phyloP scores from a whole-genome alignment of 1,139 yeast genomes.

The Candida mesenterica region DNA sequence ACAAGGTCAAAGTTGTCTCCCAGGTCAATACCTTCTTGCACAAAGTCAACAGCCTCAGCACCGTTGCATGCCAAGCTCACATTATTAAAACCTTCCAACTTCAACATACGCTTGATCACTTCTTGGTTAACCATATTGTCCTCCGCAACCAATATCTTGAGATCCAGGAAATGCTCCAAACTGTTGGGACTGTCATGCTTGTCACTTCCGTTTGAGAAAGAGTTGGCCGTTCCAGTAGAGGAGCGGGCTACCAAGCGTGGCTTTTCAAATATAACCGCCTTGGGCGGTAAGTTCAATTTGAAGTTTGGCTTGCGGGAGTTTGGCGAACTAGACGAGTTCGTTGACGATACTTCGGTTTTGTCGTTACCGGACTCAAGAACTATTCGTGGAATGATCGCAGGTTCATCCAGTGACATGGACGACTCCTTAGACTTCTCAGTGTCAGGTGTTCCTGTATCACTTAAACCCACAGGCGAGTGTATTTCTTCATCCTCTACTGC shows the following conservation, averaged over 20 bases:
- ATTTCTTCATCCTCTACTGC: conserved; percentile 18
- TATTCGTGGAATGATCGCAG: neutral
- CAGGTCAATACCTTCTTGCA: conserved; percentile 47
- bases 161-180: conserved; percentile 33
- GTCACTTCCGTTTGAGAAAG: conserved; percentile 22
- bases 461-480: conserved; percentile 6
- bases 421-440: conserved; percentile 9
- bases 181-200: conserved; percentile 20
- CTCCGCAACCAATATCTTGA: conserved; percentile 83
- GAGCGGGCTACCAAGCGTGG: conserved; percentile 48
- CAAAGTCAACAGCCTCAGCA: conserved; percentile 73
- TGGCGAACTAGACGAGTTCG: conserved; percentile 6
- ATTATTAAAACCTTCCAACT: conserved; percentile 69
- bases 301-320: conserved; percentile 7
- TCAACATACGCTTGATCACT: conserved; percentile 81
- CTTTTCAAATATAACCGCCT: conserved; percentile 29
- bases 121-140: conserved; percentile 91
- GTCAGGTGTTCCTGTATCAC: conserved; percentile 2
- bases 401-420: conserved; percentile 1
- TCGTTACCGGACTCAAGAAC: neutral
- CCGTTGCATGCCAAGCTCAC: conserved; percentile 85
- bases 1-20: conserved; percentile 61
- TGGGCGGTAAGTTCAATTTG: conserved; percentile 12
- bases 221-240: conserved; percentile 59
- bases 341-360: neutral